Evolutionary conservation across 192 early-diverging fungal genomes (phyloP), one percentile per base, ranked within the genome.

Genomic region (Physocladia obscura): DNA sequence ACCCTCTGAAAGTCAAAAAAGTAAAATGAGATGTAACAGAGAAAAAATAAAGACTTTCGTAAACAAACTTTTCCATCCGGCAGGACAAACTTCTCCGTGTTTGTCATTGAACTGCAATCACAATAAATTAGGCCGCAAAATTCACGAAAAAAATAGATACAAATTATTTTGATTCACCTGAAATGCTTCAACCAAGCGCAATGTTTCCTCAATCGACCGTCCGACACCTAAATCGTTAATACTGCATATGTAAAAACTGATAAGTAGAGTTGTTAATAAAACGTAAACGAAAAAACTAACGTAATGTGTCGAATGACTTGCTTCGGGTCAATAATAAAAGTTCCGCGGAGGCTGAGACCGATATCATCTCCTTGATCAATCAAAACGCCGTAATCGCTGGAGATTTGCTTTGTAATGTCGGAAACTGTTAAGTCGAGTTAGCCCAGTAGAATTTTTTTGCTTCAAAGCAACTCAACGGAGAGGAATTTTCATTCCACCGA

Each of bases 191-290:
- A 89, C 67, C 21, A 89, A 70, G 65, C 88, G 75, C 31, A 89
- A 67, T 1, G 81, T 82, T 71, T 89, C 88, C 61, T 89, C 88
- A 19, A 89, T 80, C 49, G 64, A 82, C 22, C 88, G 75, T n/a
- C 88, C 88, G 35, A 89, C 76, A 62, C 39, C 58, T 39, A 77
- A 87, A 48, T 89, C 88, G 72, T 89, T 88, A 54, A 89, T 78
- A 38, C 70, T 44, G 40, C n/a, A 13, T n/a, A n/a, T n/a, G n/a
- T n/a, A n/a, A n/a, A n/a, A n/a, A n/a, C n/a, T n/a, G n/a, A n/a
- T n/a, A n/a, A n/a, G n/a, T n/a, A n/a, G n/a, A n/a, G n/a, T n/a
- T n/a, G n/a, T n/a, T n/a, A n/a, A n/a, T n/a, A n/a, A n/a, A n/a
- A n/a, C n/a, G n/a, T n/a, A n/a, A n/a, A n/a, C 89, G 40, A 44